phyloP scores from a whole-genome alignment of 805 yeast species.

The Cyberlindnera misumaiensis region DNA sequence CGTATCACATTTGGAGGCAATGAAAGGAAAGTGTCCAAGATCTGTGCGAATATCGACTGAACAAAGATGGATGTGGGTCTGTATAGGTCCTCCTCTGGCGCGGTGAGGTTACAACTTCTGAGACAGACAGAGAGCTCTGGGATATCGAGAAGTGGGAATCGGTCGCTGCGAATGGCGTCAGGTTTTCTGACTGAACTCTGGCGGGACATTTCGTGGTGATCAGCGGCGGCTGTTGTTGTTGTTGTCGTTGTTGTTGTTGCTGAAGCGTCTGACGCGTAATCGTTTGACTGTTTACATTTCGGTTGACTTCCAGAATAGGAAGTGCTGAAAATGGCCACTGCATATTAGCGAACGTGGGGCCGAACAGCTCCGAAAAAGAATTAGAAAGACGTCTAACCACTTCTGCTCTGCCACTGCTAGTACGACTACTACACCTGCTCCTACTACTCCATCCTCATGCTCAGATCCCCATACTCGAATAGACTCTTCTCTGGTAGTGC shows the following conservation, averaged over 20 bases:
- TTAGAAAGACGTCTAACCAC: too few relatives aligned
- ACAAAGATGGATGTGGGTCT: slow-evolving; percentile 55
- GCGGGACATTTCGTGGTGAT: slow-evolving; percentile 10
- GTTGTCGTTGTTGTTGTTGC: slow-evolving; percentile 2
- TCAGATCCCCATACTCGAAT: too few relatives aligned
- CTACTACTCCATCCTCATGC: too few relatives aligned
- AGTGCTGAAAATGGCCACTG: too few relatives aligned
- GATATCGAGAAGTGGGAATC: slow-evolving; percentile 56
- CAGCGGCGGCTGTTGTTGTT: background rate
- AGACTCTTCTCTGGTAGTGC: too few relatives aligned
- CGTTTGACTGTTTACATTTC: slow-evolving; percentile 9
- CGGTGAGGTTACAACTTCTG: slow-evolving; percentile 54
- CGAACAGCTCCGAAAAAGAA: too few relatives aligned
- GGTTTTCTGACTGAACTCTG: slow-evolving; percentile 13
- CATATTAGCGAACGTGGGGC: too few relatives aligned
- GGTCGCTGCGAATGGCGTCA: slow-evolving; percentile 31
- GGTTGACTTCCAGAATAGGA: background rate
- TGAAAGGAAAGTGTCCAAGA: slow-evolving; percentile 55
- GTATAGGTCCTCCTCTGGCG: slow-evolving; percentile 49
- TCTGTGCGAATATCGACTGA: slow-evolving; percentile 49
- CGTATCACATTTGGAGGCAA: slow-evolving; percentile 31
- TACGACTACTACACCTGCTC: too few relatives aligned
- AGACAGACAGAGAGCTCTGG: slow-evolving; percentile 53
- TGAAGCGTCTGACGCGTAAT: slow-evolving; percentile 2
- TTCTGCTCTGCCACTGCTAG: too few relatives aligned